Base-by-base conservation (phyloP, 257 asterid genomes). In the Parsonsia alboflavescens region DNA sequence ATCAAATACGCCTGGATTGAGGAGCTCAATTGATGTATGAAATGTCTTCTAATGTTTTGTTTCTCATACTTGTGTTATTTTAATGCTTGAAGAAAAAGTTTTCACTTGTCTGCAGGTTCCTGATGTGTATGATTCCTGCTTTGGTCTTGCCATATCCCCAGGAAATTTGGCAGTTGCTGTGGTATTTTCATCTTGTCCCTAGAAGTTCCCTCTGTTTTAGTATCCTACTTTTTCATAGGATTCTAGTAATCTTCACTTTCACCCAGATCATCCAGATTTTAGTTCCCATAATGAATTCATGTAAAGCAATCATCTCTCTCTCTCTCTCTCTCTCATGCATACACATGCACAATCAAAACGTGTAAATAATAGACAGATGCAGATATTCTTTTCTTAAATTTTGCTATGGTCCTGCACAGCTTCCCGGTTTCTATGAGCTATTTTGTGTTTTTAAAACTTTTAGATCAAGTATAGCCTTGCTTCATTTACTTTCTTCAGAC, bases 61-160 rank as follows among this genome's bases (percentile, higher is more conserved):
- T 73, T 74, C 75, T 70, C 33, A 46, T 63, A 2, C 61, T 4
- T 68, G 19, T 59, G 49, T 63, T 68, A 4, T 36, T 77, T n/a
- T 76, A 61, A 56, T 46, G 50, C 46, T 73, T 39, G 79, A 72
- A 78, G 64, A 75, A 71, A 72, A 77, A 28, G 68, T 75, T 69
- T 70, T 71, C 79, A 42, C 63, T 48, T 59, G 6, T 39, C 44
- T 78, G 75, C 91, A 93, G 97, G 91, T 83, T 74, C 90, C 93
- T 67, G 68, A 79, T 84, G 93, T 76, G 44, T 84, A 84, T 77
- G 90, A 89, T 82, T 89, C 95, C 70, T 92, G 96, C 89, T 95
- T 87, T 81, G 99, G 99, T 80, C 82, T 95, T 74, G 94, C 98
- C 13, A 75, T 90, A 74, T 95, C 99, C 68, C 96, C 96, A 62